Percentiles rank a stretch among this genome's conserved stretches.
Evolutionary conservation across 169 alveolate genomes (phyloP).

Genomic region (Miamiensis avidus): DNA sequence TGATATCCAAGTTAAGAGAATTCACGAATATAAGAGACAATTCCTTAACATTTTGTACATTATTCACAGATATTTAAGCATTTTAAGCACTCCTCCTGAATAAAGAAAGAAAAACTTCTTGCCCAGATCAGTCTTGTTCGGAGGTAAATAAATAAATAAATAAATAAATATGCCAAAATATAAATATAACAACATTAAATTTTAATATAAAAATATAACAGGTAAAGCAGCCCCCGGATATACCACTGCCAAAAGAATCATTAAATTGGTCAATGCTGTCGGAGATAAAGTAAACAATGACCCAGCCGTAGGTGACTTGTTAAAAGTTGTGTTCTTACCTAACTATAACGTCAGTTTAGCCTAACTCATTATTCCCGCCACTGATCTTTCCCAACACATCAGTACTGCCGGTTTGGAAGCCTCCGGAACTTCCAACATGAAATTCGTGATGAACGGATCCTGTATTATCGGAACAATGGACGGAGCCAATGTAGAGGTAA

Average conservation of each 20-base stretch:
- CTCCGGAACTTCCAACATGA: conserved; percentile 95
- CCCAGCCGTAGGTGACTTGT: conserved; percentile 81
- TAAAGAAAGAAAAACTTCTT: conserved; percentile 73
- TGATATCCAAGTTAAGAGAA: conserved; percentile 91
- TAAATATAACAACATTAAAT: too few relatives aligned
- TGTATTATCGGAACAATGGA: conserved; percentile 94
- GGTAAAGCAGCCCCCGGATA: conserved; percentile 94
- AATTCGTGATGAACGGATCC: conserved; percentile 95
- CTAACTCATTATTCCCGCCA: conserved; percentile 92
- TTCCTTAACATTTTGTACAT: conserved; percentile 88
- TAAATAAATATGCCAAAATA: too few relatives aligned
- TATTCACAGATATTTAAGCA: conserved; percentile 86
- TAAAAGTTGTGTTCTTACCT: conserved; percentile 91
- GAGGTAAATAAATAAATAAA: conserved; percentile 67
- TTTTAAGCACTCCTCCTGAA: conserved; percentile 75
- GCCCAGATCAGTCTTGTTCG: conserved; percentile 90
- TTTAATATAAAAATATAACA: too few relatives aligned
- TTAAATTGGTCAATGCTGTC: conserved; percentile 90
- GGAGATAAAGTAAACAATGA: conserved; percentile 90
- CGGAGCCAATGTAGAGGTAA: conserved; percentile 94
- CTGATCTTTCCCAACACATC: conserved; percentile 93
- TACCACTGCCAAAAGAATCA: conserved; percentile 90
- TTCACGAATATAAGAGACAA: conserved; percentile 95
- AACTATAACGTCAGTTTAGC: conserved; percentile 94
- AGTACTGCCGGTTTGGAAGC: conserved; percentile 97